phyloP scores from a whole-genome alignment of 495 filamentous ascomycete genomes.

The Penicillium samsonianum region DNA sequence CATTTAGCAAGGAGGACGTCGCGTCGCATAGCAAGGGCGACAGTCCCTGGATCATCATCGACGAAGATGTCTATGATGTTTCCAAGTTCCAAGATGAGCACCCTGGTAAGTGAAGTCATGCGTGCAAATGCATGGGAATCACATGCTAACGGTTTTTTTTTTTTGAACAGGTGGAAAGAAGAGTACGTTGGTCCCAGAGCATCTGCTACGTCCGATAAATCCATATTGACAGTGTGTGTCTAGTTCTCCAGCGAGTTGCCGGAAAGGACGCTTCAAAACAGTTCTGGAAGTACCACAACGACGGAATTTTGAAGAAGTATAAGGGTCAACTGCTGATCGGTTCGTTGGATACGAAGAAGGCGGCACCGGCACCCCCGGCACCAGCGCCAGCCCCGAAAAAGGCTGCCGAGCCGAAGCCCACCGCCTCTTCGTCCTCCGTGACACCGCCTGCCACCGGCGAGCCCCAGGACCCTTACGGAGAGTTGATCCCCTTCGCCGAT shows the following conservation, averaged over 20 bases:
- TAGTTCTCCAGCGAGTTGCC: conserved; percentile 84
- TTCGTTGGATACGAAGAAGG: conserved; percentile 83
- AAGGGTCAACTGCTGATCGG: conserved; percentile 84
- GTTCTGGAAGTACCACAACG: conserved; percentile 99
- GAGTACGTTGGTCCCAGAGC: conserved; percentile 53
- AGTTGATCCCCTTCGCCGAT: conserved; percentile 87
- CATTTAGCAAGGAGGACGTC: conserved; percentile 80
- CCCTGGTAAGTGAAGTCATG: conserved; percentile 59
- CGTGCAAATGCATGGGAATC: conserved; percentile 8
- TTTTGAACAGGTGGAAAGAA: conserved; percentile 82
- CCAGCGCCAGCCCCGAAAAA: conserved; percentile 53
- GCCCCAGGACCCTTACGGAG: conserved; percentile 81
- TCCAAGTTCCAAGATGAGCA: conserved; percentile 94
- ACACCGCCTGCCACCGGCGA: conserved; percentile 49
- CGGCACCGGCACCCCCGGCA: conserved; percentile 51
- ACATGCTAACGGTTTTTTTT: conserved; percentile 24
- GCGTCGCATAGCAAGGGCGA: conserved; percentile 85
- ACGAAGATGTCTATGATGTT: conserved; percentile 95
- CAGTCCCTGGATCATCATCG: conserved; percentile 86
- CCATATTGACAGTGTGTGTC: conserved; percentile 23
- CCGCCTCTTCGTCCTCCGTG: conserved; percentile 33
- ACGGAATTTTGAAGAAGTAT: conserved; percentile 93
- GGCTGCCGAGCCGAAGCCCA: conserved; percentile 54
- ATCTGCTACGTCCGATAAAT: conserved; percentile 4
- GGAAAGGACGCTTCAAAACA: conserved; percentile 97